Conservation (phyloP, 176 grass and related monocot species). For the Carex kokanica region DNA sequence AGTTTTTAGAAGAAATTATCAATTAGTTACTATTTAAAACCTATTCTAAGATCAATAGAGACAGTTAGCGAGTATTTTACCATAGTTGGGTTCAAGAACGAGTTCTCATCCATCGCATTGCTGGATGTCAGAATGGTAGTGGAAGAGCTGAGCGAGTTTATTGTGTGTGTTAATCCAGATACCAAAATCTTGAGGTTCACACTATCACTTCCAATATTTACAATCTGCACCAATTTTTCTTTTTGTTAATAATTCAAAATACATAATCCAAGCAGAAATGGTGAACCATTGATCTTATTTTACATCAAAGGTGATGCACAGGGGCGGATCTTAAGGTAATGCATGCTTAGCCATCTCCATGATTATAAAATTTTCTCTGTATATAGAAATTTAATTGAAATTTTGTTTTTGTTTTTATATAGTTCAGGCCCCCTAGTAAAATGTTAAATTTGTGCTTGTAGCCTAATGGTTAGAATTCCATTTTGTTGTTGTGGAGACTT, state of each 20-base stretch:
- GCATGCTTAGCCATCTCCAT: too few species aligned
- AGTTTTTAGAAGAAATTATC: background rate
- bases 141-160: conserved; percentile 47
- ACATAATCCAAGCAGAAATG: too few species aligned
- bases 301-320: background rate
- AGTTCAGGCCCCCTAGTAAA: too few species aligned
- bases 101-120: conserved; percentile 64
- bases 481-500: too few species aligned
- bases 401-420: too few species aligned
- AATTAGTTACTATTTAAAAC: background rate
- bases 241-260: background rate
- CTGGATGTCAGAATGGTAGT: conserved; percentile 57
- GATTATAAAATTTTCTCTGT: too few species aligned
- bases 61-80: conserved; percentile 24
- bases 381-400: too few species aligned
- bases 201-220: conserved; percentile 58
- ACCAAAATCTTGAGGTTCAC: conserved; percentile 59
- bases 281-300: background rate
- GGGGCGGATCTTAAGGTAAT: too few species aligned
- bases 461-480: too few species aligned
- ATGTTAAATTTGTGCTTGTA: too few species aligned
- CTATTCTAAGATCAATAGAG: background rate
- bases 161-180: conserved; percentile 19
- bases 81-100: conserved; percentile 57
- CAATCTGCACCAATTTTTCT: conserved; percentile 37